phyloP scores from a whole-genome alignment of 495 filamentous ascomycete genomes.

The Neurospora discreta region DNA sequence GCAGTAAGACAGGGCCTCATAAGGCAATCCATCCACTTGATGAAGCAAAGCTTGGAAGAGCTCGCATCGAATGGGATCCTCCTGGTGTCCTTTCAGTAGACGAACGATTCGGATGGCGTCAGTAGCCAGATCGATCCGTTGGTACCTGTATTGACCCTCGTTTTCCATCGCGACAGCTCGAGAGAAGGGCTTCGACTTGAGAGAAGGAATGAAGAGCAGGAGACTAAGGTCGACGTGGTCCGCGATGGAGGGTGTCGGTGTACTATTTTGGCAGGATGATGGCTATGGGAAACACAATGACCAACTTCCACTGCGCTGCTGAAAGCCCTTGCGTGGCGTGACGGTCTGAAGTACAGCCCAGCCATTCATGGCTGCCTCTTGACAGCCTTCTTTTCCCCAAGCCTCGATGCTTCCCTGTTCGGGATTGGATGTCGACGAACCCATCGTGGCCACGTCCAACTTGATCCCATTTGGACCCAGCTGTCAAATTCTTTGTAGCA shows the following conservation, averaged over 20 bases:
- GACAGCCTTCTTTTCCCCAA: not conserved
- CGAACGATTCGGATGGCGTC: not conserved
- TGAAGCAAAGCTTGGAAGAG: constrained; percentile 2
- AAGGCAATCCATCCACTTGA: not conserved
- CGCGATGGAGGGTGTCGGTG: not conserved
- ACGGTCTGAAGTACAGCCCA: not conserved
- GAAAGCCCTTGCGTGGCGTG: not conserved
- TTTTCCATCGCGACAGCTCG: not conserved
- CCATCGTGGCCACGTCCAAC: too few relatives aligned
- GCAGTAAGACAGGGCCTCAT: constrained; percentile 23
- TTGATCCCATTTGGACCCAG: too few relatives aligned
- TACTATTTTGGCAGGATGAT: not conserved
- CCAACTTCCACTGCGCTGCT: not conserved
- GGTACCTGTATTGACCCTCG: not conserved
- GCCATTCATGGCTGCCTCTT: not conserved
- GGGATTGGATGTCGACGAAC: too few relatives aligned
- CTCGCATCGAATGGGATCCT: not conserved
- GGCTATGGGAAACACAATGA: not conserved
- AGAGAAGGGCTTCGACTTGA: not conserved
- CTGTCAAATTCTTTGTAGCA: too few relatives aligned
- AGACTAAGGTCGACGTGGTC: not conserved
- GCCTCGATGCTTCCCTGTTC: not conserved
- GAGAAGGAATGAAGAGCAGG: not conserved
- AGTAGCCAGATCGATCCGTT: not conserved
- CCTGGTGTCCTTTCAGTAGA: not conserved